Evolutionary conservation across 495 filamentous ascomycete species (phyloP).

Genomic region (Articulospora tetracladia): DNA sequence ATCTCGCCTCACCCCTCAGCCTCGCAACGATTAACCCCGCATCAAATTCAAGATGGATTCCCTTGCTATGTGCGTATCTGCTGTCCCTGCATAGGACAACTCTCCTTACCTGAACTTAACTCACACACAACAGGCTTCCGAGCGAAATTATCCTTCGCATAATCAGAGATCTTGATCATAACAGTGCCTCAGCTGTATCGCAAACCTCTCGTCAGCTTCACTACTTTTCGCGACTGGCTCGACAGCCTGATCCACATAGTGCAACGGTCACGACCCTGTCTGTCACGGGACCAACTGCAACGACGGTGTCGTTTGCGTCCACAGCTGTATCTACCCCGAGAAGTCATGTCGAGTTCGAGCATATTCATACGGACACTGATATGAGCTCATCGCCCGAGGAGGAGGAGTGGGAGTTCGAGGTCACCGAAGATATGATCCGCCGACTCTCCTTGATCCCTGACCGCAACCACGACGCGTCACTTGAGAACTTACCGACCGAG

Average conservation of each 20-base stretch:
- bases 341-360: not conserved
- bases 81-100: not conserved
- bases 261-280: not conserved
- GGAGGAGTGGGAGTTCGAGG: slow-evolving; percentile 18
- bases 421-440: slow-evolving; percentile 18
- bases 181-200: not conserved
- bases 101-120: no score
- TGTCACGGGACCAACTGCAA: slow-evolving; percentile 3
- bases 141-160: not conserved
- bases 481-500: slow-evolving; percentile 47
- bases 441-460: slow-evolving; percentile 14
- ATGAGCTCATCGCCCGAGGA: slow-evolving; percentile 20
- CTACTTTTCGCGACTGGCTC: not conserved
- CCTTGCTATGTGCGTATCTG: not conserved
- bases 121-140: not conserved
- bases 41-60: not conserved
- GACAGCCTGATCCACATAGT: not conserved
- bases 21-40: not conserved
- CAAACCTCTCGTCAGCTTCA: not conserved
- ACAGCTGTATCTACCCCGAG: not conserved
- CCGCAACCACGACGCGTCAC: slow-evolving; percentile 6
- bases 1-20: not conserved
- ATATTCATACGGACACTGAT: slow-evolving; percentile 10
- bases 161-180: not conserved
- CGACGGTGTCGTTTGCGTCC: not conserved